These are phyloP conservation scores for Mrakia frigida DNA, from an alignment of 768 basidiomycete species.

Conservation along the genomic window DNA sequence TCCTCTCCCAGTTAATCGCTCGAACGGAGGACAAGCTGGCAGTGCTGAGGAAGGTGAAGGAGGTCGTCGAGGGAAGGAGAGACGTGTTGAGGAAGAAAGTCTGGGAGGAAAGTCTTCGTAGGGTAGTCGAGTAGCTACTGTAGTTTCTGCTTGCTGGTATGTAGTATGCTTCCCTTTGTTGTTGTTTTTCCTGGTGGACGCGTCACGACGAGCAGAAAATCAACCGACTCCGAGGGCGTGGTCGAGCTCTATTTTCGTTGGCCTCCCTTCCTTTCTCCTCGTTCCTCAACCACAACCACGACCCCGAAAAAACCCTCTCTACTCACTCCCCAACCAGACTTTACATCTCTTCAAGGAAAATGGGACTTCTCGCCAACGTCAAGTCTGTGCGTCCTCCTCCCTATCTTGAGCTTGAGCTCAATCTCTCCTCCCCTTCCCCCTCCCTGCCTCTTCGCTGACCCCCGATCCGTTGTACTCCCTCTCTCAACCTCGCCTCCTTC, in stretches of 20 bases:
- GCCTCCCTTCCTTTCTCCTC: background rate
- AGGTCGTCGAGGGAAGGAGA: background rate
- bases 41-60: background rate
- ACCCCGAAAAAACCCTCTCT: background rate
- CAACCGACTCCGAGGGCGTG: no score
- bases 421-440: background rate
- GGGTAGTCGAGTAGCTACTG: background rate
- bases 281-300: background rate
- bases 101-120: background rate
- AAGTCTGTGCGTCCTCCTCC: background rate
- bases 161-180: background rate
- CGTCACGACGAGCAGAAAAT: no score
- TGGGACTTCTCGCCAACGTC: slow-evolving; percentile 26
- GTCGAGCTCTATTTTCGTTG: background rate
- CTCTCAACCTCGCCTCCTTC: slow-evolving; percentile 35
- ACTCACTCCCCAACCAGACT: background rate
- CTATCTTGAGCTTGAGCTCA: background rate
- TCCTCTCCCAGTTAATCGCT: background rate
- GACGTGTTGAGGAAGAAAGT: background rate
- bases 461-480: no score
- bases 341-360: no score
- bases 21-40: background rate
- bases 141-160: background rate
- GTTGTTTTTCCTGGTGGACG: background rate
- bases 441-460: background rate